Percentiles rank a stretch among this genome's conserved stretches.
These are phyloP conservation scores for Sclerotinia sclerotiorum DNA, from an alignment of 2,329 filamentous ascomycete species.

Conservation along the genomic window DNA sequence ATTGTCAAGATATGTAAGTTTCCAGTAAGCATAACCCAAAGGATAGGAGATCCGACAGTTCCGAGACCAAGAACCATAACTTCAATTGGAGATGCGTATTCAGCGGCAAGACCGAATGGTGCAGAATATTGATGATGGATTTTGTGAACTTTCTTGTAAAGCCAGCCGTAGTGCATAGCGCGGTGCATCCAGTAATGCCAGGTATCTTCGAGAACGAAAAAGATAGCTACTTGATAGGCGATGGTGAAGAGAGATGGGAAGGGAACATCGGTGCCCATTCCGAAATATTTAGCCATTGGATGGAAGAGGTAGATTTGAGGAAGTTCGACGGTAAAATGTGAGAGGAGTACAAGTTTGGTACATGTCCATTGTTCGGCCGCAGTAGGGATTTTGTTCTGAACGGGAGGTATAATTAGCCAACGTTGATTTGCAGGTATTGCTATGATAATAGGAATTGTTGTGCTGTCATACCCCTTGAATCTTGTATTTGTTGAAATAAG, in stretches of 20 bases:
- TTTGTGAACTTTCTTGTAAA: conserved; percentile 98
- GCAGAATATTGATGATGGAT: conserved; percentile 99
- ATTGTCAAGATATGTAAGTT: conserved; percentile 95
- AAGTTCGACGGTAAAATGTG: conserved; percentile 96
- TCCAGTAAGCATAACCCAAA: conserved; percentile 79
- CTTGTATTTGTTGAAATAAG: conserved; percentile 90
- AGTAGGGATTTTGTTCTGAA: conserved; percentile 74
- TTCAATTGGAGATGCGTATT: conserved; percentile 97
- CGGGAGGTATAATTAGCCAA: neutral
- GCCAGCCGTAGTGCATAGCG: conserved; percentile 85
- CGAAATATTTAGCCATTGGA: conserved; percentile 89
- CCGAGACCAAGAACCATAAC: conserved; percentile 92
- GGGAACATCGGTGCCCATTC: conserved; percentile 82
- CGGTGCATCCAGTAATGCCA: conserved; percentile 99
- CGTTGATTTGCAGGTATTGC: neutral
- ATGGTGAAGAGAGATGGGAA: conserved; percentile 87
- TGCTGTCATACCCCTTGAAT: conserved; percentile 61
- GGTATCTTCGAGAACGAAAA: conserved; percentile 93
- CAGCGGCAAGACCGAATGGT: conserved; percentile 91
- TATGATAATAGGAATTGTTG: neutral
- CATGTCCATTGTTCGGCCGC: conserved; percentile 91
- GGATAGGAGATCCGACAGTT: conserved; percentile 75
- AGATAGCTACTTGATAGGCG: conserved; percentile 84
- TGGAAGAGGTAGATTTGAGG: conserved; percentile 99
- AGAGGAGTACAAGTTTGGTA: conserved; percentile 86